Conservation (phyloP, 2,329 filamentous ascomycete genomes). For the Calonectria montana region DNA sequence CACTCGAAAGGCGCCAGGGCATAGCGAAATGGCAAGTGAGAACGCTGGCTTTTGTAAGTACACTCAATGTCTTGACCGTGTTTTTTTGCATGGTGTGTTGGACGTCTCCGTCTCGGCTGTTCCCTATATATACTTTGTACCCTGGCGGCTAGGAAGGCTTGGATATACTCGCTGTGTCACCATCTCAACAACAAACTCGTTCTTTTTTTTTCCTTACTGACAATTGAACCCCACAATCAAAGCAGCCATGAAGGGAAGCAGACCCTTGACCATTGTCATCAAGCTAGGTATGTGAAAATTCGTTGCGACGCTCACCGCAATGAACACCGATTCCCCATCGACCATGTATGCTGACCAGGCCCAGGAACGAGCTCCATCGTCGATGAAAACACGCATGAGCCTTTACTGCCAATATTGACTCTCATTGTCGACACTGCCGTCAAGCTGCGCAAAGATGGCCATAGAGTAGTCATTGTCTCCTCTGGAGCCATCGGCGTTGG, state of each 20-base stretch:
- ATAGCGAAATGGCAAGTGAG: slow-evolving; percentile 43
- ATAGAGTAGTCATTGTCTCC: slow-evolving; percentile 94
- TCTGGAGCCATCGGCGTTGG: slow-evolving; percentile 97
- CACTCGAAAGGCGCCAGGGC: slow-evolving; percentile 41
- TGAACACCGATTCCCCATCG: slow-evolving; percentile 29
- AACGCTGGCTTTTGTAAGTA: slow-evolving; percentile 40
- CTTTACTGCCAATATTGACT: slow-evolving; percentile 88
- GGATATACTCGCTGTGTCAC: not conserved
- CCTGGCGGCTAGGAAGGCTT: not conserved
- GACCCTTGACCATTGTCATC: slow-evolving; percentile 74
- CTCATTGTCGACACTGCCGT: slow-evolving; percentile 95
- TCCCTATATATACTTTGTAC: slow-evolving; percentile 23
- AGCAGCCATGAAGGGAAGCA: slow-evolving; percentile 72
- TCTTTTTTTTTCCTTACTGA: slow-evolving; percentile 59
- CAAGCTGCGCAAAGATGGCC: slow-evolving; percentile 87
- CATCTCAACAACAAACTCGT: not conserved
- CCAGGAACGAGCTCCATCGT: slow-evolving; percentile 98
- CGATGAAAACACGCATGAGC: slow-evolving; percentile 94
- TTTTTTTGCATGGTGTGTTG: slow-evolving; percentile 15
- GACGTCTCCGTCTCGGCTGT: not conserved
- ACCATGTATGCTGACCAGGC: slow-evolving; percentile 30
- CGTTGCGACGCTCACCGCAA: slow-evolving; percentile 6
- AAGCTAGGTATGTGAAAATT: slow-evolving; percentile 76
- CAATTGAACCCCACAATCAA: slow-evolving; percentile 43
- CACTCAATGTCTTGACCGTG: slow-evolving; percentile 24